A percentile compares a stretch with the other conserved stretches of the same genome.
phyloP scores from a whole-genome alignment of 1,139 yeast genomes.

The Lodderomyces oxycetoniae region DNA sequence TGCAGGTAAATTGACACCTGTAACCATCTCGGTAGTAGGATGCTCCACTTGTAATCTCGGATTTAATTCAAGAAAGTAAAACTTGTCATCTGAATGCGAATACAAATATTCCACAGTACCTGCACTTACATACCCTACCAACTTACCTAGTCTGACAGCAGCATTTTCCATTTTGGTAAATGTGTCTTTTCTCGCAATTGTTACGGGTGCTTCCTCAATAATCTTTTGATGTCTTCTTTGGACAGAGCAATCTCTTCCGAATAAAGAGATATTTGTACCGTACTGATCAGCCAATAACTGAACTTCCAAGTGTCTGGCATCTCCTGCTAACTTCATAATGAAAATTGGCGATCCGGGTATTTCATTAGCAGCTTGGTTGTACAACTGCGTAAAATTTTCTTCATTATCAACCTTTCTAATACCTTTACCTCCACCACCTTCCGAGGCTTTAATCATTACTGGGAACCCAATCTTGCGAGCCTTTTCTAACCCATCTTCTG shows the following conservation, averaged over 20 bases:
- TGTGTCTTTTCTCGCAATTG: conserved; percentile 82
- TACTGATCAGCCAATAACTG: conserved; percentile 93
- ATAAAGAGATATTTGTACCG: conserved; percentile 87
- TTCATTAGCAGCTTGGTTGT: conserved; percentile 88
- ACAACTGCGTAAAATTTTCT: conserved; percentile 63
- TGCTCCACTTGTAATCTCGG: conserved; percentile 99
- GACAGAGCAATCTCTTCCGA: conserved; percentile 96
- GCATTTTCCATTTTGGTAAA: conserved; percentile 92
- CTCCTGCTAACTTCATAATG: conserved; percentile 91
- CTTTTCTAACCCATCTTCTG: conserved; percentile 82
- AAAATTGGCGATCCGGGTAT: conserved; percentile 96
- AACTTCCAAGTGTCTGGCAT: conserved; percentile 93
- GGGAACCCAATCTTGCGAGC: conserved; percentile 91
- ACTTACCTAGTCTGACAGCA: conserved; percentile 91
- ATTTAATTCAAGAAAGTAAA: conserved; percentile 91
- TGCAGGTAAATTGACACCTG: conserved; percentile 96
- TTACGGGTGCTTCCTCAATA: conserved; percentile 95
- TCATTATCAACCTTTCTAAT: conserved; percentile 85
- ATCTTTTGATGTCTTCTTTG: conserved; percentile 97
- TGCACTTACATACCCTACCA: conserved; percentile 97
- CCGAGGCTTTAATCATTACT: conserved; percentile 94
- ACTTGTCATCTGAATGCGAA: conserved; percentile 89
- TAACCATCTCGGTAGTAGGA: conserved; percentile 99
- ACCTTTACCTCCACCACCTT: conserved; percentile 99
- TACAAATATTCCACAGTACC: conserved; percentile 98